Evolutionary conservation across 345 rosid species (phyloP), one percentile per base, ranked within the genome.

Genomic region (Hirschfeldia incana): DNA sequence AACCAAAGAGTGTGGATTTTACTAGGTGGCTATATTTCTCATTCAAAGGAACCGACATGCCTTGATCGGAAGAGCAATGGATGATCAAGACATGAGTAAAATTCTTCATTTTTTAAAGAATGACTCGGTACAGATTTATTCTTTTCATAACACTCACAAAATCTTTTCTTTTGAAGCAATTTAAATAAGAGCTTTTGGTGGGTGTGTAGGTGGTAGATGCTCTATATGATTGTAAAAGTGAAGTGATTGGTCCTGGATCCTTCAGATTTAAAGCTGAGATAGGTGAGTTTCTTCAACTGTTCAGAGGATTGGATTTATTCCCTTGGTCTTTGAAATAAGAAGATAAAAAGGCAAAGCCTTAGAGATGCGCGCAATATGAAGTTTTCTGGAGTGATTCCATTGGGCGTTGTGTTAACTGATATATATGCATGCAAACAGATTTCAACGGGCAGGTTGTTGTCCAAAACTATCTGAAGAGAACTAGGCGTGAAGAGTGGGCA

Each of bases 221-320:
- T 73, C 51, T 94, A 71, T 94, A 94, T 76, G 98, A 94, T 85
- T 94, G 98, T 88, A 94, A 94, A 86, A 94, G 98, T 33, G 98
- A 94, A 88, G 98, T 94, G 80, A 94, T 94, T 84, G 98, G 98
- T 68, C 98, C 98, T 76, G 98, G 98, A 58, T 94, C 90, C 86
- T 94, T 90, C 80, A 86, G 98, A 86, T 94, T 94, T 74, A 94
- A 94, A 86, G 98, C 98, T 64, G 98, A 94, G 83, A 94, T 94
- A 79, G 98, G 98, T 94, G 76, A 80, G 69, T 64, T 76, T 79
- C 79, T 75, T 42, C 11, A 70, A 69, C 30, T 78, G 9, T 42
- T 32, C 37, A 60, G 30, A 68, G 51, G 17, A 66, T 58, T 76
- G 30, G 60, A 26, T 75, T 76, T 21, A n/a, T 65, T 34, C 57